Conservation (phyloP, 192 early-diverging fungal genomes). For the Mortierella antarctica region DNA sequence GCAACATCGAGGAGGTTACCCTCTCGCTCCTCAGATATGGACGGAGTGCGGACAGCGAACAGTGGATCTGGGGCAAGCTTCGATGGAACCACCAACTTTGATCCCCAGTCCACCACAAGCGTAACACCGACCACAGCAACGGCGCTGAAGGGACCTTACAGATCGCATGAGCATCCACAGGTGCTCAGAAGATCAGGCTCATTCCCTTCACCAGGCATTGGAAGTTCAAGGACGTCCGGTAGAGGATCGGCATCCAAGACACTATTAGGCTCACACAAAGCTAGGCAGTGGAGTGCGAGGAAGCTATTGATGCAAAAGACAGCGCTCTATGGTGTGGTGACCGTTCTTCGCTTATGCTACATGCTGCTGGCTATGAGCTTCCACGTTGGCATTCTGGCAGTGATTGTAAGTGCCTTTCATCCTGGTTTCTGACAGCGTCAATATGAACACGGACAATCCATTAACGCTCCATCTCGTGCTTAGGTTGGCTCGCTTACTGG, state of each 20-base stretch:
- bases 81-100: no score
- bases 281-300: neutral
- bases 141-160: no score
- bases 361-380: slow-evolving; percentile 59
- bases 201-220: no score
- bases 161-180: no score
- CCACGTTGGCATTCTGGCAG: slow-evolving; percentile 42
- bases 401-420: slow-evolving; percentile 27
- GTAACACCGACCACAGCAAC: no score
- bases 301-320: slow-evolving; percentile 12
- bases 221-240: no score
- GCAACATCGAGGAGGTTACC: no score
- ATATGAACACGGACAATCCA: neutral
- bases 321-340: slow-evolving; percentile 30
- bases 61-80: no score
- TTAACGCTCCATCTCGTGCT: neutral
- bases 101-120: no score
- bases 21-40: no score
- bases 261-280: neutral
- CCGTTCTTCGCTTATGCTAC: slow-evolving; percentile 34
- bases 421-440: neutral
- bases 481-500: slow-evolving; percentile 15
- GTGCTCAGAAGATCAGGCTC: no score
- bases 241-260: neutral
- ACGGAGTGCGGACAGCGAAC: no score